Evolutionary conservation across 1,284 basidiomycete genomes (phyloP), one percentile per base, ranked within the genome.

Genomic region (Cryptococcus sp.): DNA sequence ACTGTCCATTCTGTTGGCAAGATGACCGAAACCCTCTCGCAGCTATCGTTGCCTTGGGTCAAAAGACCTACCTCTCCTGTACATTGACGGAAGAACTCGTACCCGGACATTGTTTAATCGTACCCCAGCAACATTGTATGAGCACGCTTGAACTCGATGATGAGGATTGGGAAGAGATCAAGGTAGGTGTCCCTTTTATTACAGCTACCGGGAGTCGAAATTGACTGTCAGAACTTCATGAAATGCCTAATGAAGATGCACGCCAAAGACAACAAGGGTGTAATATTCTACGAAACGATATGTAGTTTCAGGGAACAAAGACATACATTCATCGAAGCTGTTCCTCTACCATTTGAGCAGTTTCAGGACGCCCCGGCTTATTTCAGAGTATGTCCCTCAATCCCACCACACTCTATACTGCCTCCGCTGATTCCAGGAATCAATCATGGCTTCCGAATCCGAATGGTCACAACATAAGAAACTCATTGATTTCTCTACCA

Each of bases 401-500:
- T 13, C 19, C 7, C 40, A 41, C 2, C 21, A 7, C 21, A 25
- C 21, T 21, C 34, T 36, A 36, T 37, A 23, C 34, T 36, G 39
- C 19, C 49, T 43, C 7, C 4, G 23, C 37, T 47, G 37, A 31
- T 31, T 16, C 18, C 59, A 91, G 87, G 90, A 97, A 83, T 90
- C 88, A 1, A 93, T 99, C 56, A 74, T 93, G 4, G 81, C 85
- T 28, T 91, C 88, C 3, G 96, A 97, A 70, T 82, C 85, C 7
- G 96, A 98, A 76, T 99, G 93, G 91, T 90, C 91, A 10, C 91
- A 96, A 67, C 91, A 98, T 77, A 89, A 88, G 69, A 97, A 98
- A 70, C 78, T 98, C 46, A 97, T 99, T 59, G 87, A 94, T 67
- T 98, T 99, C 69, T 83, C 87, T 2, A 76, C 83, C 7, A 81